Base-by-base conservation (phyloP, 768 basidiomycete species). In the Boletellus ananiceps region DNA sequence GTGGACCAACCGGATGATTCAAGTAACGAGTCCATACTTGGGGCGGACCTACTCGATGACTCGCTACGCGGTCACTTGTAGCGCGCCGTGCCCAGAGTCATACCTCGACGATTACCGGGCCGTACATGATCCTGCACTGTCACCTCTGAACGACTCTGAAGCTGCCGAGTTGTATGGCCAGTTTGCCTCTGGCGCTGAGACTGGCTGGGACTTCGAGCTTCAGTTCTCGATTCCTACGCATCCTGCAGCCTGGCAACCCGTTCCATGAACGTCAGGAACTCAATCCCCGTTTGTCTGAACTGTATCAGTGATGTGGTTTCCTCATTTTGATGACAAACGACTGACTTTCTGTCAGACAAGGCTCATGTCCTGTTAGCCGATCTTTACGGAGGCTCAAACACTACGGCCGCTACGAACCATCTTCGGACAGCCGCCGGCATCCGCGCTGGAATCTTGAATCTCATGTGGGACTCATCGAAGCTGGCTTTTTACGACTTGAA, bases 401-500 rank as follows among this genome's bases (percentile, higher is more conserved):
- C 60, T 0, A 65, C 70, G 0, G 72, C 74, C 5, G 76, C 74
- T 0, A 59, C 69, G 2, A 64, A 68, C 23, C 90, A 93, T 59
- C 71, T 66, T 15, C 57, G 73, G 18, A 73, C 77, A 3, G 90
- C 92, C 0, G 65, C 74, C 0, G 67, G 70, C 8, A 69, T 91
- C 37, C 79, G 80, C 49, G 74, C 69, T 16, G 93, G 83, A 1
- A 81, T 96, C 51, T 71, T 96, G 33, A 94, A 97, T 64, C 78
- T 96, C 8, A 74, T 82, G 68, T 96, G 93, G 93, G 88, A 95
- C 61, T 56, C 81, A 0, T 68, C 72, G 6, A 88, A 87, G 73
- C 73, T 91, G n/a, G 86, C 85, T 0, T 95, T 94, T 69, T 94
- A 94, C 59, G 93, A 95, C 67, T 96, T 87, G 69, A 90, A 92